Evolutionary conservation across 257 asterid genomes (phyloP).

Genomic region (Plantago ovata): DNA sequence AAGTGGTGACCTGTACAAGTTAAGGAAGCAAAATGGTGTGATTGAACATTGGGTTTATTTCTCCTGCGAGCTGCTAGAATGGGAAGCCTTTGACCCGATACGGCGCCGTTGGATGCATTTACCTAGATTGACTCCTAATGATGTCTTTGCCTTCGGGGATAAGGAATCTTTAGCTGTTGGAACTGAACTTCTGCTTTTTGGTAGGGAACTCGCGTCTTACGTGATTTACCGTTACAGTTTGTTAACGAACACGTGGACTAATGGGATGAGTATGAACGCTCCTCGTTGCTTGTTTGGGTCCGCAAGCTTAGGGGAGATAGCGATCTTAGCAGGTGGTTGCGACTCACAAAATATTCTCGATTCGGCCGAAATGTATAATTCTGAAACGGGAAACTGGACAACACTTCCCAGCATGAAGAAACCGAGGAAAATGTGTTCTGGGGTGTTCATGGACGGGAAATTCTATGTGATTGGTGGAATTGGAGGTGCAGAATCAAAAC

Average conservation of each 20-base stretch:
- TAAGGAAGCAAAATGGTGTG: slow-evolving; percentile 44
- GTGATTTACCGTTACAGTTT: slow-evolving; percentile 80
- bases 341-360: slow-evolving; percentile 37
- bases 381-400: slow-evolving; percentile 48
- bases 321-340: slow-evolving; percentile 92
- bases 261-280: slow-evolving; percentile 43
- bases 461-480: slow-evolving; percentile 74
- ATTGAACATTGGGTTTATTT: slow-evolving; percentile 75
- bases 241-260: slow-evolving; percentile 50
- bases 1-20: slow-evolving; percentile 43
- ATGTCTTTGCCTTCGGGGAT: slow-evolving; percentile 64
- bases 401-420: slow-evolving; percentile 69
- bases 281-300: slow-evolving; percentile 74
- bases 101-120: slow-evolving; percentile 46
- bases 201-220: slow-evolving; percentile 65
- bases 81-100: slow-evolving; percentile 67
- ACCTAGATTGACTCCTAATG: slow-evolving; percentile 73
- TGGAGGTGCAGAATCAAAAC: slow-evolving; percentile 28
- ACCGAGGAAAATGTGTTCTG: slow-evolving; percentile 86
- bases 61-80: slow-evolving; percentile 51
- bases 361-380: slow-evolving; percentile 63
- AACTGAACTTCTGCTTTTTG: slow-evolving; percentile 87
- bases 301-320: slow-evolving; percentile 79
- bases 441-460: slow-evolving; percentile 67
- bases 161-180: slow-evolving; percentile 96